A percentile compares a stretch with the other conserved stretches of the same genome.
Evolutionary conservation across 768 basidiomycete species (phyloP).

Genomic region (Suillus weaverae): DNA sequence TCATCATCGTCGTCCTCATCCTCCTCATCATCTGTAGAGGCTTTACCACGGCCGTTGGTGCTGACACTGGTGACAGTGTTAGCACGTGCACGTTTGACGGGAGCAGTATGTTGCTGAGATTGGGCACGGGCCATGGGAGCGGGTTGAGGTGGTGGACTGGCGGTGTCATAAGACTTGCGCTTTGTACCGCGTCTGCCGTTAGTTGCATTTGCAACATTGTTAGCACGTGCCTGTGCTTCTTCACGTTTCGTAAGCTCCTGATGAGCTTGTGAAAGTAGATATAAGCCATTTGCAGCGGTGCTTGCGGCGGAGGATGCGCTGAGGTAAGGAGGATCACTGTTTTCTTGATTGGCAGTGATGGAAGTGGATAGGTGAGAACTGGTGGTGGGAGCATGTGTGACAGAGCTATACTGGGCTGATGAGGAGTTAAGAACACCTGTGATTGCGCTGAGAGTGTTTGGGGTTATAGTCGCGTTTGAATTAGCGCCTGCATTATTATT

Average conservation of each 20-base stretch:
- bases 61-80: slow-evolving; percentile 33
- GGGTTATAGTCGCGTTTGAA: slow-evolving; percentile 53
- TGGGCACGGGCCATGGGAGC: slow-evolving; percentile 23
- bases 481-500: slow-evolving; percentile 48
- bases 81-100: slow-evolving; percentile 40
- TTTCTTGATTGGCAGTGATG: slow-evolving; percentile 35
- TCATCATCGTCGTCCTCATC: slow-evolving; percentile 44
- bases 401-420: slow-evolving; percentile 25
- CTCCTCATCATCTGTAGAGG: slow-evolving; percentile 34
- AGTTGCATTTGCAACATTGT: slow-evolving; percentile 34
- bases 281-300: slow-evolving; percentile 87
- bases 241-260: slow-evolving; percentile 97
- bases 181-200: slow-evolving; percentile 57
- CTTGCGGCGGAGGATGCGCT: slow-evolving; percentile 59
- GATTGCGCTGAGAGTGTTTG: slow-evolving; percentile 59
- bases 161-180: slow-evolving; percentile 61
- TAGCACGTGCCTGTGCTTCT: slow-evolving; percentile 70
- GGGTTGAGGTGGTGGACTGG: slow-evolving; percentile 34
- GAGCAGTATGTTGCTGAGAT: slow-evolving; percentile 20
- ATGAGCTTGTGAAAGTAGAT: slow-evolving; percentile 91
- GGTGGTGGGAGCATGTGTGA: slow-evolving; percentile 34
- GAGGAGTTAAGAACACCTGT: slow-evolving; percentile 66
- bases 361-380: slow-evolving; percentile 38
- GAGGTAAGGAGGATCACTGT: slow-evolving; percentile 31
- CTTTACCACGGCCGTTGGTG: slow-evolving; percentile 36